Base-by-base conservation (phyloP, 1,284 basidiomycete genomes). In the Inonotus hispidus region DNA sequence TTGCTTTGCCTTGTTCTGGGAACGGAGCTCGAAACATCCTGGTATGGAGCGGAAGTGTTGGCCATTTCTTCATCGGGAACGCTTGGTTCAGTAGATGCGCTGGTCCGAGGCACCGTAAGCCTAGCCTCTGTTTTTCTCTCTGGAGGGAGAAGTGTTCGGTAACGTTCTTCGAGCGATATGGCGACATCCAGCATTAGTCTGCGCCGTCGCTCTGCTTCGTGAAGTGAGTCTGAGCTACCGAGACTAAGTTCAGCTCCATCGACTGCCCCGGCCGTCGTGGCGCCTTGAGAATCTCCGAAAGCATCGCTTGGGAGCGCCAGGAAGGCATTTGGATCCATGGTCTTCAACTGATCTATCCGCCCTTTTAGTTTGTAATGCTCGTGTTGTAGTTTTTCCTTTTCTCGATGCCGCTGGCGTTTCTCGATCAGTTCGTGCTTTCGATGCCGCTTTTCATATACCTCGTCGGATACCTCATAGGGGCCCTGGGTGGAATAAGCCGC, bases 361-460 rank as follows among this genome's bases (percentile, higher is more conserved):
- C 92, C 85, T 68, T 89, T 88, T 68, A 97, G 84, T 72, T 94
- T 95, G 75, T 94, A 92, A 65, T 94, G 91, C 69, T 94, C 92
- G 65, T 93, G 88, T 71, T 90, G 86, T 63, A 97, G 82, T 69
- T 93, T 92, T 72, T 95, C 93, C 72, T 92, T 91, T 74, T 96
- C 93, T 59, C 92, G 82, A 45, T 92, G 77, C 2, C 92, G 85
- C 70, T 90, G 86, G 11, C 91, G 82, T 71, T 92, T 92, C 73
- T 96, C 94, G 61, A 92, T 87, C 16, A 82, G 82, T 71, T 95
- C 93, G 71, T 90, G 93, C 70, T 91, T 92, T 60, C 86, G 82
- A 73, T 96, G 94, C 43, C 92, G 82, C 62, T 84, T 84, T 71
- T 90, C 84, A 71, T 95, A 97, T n/a, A 83, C 83, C 16, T 83